A percentile compares a stretch with the other conserved stretches of the same genome.
Evolutionary conservation across 139 green algal genomes (phyloP).

Genomic region (Pycnococcus provasolii): DNA sequence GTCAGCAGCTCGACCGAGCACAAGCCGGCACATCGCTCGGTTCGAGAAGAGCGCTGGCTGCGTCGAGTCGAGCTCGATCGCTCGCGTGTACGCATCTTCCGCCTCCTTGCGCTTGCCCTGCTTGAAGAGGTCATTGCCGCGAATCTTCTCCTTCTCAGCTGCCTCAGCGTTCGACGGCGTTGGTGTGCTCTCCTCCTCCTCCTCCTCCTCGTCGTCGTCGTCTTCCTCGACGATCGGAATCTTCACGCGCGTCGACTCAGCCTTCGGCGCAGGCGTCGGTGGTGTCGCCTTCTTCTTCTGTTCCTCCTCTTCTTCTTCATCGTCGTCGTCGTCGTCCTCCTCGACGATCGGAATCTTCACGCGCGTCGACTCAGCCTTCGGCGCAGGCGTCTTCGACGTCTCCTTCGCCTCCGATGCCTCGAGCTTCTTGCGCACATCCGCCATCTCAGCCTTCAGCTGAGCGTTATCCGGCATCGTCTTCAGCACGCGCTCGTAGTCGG

Average conservation of each 20-base stretch:
- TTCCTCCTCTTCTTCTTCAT: background rate
- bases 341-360: background rate
- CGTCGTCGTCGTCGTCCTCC: background rate
- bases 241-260: background rate
- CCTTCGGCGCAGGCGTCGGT: background rate
- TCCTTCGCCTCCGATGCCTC: background rate
- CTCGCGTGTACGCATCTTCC: constrained; percentile 31
- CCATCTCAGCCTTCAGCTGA: background rate
- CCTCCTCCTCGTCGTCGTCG: background rate
- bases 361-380: background rate
- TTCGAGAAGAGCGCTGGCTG: constrained; percentile 27
- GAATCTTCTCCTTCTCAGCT: constrained; percentile 49
- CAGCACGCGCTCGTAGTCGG: background rate
- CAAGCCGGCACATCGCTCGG: background rate
- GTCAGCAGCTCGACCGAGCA: background rate
- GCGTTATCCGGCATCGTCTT: background rate
- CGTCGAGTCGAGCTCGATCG: constrained; percentile 39
- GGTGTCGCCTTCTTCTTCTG: background rate
- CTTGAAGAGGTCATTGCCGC: constrained; percentile 65
- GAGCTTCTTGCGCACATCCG: background rate
- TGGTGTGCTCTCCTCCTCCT: background rate
- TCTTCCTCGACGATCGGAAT: background rate
- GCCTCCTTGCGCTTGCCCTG: constrained; percentile 47
- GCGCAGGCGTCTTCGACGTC: background rate
- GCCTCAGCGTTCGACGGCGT: constrained; percentile 16